These are phyloP conservation scores for Cicer chorassanicum DNA, from an alignment of 306 rosid species.

Conservation along the genomic window DNA sequence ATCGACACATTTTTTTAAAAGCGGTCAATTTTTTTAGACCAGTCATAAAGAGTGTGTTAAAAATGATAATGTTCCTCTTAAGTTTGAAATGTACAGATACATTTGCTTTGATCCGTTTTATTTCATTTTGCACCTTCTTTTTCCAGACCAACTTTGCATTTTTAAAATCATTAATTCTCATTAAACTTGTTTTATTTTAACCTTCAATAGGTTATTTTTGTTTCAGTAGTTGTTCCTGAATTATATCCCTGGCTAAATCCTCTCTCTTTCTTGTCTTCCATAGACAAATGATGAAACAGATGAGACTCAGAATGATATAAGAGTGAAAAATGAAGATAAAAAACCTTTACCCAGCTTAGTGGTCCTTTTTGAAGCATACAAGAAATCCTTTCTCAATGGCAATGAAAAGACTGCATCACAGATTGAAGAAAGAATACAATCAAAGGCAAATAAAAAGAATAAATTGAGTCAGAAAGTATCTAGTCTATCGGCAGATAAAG, in stretches of 20 bases:
- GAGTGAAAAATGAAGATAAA: slow-evolving; percentile 44
- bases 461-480: slow-evolving; percentile 62
- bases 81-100: too few species aligned
- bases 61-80: too few species aligned
- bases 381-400: slow-evolving; percentile 66
- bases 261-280: slow-evolving; percentile 27
- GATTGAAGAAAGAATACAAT: slow-evolving; percentile 58
- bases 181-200: slow-evolving; percentile 14
- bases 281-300: slow-evolving; percentile 60
- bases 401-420: slow-evolving; percentile 53
- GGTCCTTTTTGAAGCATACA: slow-evolving; percentile 68
- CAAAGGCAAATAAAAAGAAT: slow-evolving; percentile 52
- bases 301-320: slow-evolving; percentile 41
- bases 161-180: slow-evolving; percentile 12
- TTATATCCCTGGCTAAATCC: slow-evolving; percentile 29
- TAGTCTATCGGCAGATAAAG: slow-evolving; percentile 58
- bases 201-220: slow-evolving; percentile 14
- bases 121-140: too few species aligned
- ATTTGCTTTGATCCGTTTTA: too few species aligned
- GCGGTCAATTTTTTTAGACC: background rate
- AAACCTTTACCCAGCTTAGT: slow-evolving; percentile 46
- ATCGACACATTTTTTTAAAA: background rate
- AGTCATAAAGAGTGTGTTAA: background rate
- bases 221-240: slow-evolving; percentile 12
- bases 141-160: background rate